phyloP scores from a whole-genome alignment of 2,329 filamentous ascomycete species.

The Fusarium scirpi region DNA sequence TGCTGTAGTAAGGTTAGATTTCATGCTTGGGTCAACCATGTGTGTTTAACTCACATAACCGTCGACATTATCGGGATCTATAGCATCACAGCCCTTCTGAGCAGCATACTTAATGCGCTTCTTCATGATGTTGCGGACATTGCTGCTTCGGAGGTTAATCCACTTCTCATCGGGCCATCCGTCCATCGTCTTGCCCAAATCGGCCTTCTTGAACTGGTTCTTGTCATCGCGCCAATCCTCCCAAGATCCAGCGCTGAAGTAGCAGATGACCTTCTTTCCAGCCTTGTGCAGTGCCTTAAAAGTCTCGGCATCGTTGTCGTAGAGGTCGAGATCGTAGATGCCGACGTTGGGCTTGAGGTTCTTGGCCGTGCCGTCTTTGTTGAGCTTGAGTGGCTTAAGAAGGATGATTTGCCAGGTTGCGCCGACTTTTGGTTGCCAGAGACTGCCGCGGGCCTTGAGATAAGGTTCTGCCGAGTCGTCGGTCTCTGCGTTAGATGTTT shows the following conservation, averaged over 20 bases:
- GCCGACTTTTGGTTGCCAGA: conserved; percentile 66
- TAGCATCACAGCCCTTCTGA: conserved; percentile 73
- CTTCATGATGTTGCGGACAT: conserved; percentile 74
- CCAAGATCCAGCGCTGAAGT: conserved; percentile 78
- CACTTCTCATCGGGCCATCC: conserved; percentile 77
- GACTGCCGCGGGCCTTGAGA: conserved; percentile 41
- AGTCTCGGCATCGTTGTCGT: conserved; percentile 60
- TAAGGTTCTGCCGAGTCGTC: conserved; percentile 30
- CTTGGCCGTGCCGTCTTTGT: conserved; percentile 52
- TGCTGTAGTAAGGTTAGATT: conserved; percentile 48
- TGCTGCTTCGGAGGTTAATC: conserved; percentile 68
- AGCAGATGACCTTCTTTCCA: conserved; percentile 76
- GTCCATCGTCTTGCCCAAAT: conserved; percentile 69
- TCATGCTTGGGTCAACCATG: neutral
- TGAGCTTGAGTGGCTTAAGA: conserved; percentile 56
- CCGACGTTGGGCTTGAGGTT: conserved; percentile 59
- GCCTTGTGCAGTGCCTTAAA: conserved; percentile 68
- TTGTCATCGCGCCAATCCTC: conserved; percentile 73
- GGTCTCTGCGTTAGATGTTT: conserved; percentile 32
- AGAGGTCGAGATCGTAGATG: conserved; percentile 65
- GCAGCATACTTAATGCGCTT: conserved; percentile 68
- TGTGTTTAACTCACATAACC: conserved; percentile 62
- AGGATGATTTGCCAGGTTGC: conserved; percentile 74
- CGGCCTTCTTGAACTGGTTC: conserved; percentile 63
- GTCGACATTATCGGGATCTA: conserved; percentile 80